Evolutionary conservation across 2,329 filamentous ascomycete genomes (phyloP), one percentile per base, ranked within the genome.

Genomic region (Phaeosphaeria sp.): DNA sequence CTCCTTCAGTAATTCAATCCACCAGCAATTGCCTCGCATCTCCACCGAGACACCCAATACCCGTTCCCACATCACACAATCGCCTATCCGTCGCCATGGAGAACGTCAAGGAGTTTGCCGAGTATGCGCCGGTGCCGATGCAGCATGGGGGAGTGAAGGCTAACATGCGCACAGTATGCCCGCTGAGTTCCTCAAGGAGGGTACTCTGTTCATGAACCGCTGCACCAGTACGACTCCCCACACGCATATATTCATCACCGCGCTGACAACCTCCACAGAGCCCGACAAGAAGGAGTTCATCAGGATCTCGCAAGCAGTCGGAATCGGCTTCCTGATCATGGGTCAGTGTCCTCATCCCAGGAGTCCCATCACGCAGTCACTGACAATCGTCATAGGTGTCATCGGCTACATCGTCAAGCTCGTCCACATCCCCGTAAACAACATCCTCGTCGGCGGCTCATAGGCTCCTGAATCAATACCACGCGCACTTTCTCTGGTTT

Each of bases 101-200:
- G 76, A 84, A 89, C 77, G 77, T 91, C 69, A 87, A 90, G 78
- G 87, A 91, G 74, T 80, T 91, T 71, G 84, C 90, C 74, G 89
- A 91, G 74, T 74, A 75, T 51, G 72, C 57, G n/a, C 33, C 25
- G 44, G 53, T 42, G 49, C 9, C 27, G 17, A 13, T 45, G 46
- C 49, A 40, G 21, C 15, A 48, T 18, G 39, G 22, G 42, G 36
- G 27, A 24, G 22, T 25, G 22, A 49, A 33, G 54, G 57, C 72
- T 74, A 65, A 75, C 63, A 54, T 30, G 20, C 22, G 49, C 62
- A 52, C 64, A 77, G 72, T 59, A 73, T 77, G 63, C 75, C 75
- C 59, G 74, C 75, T 51, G 74, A 78, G 72, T 78, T 78, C 65
- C 67, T 78, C 65, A 79, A 80, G 71, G 81, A 83, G 67, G 81